Base-by-base conservation (phyloP, 2,329 filamentous ascomycete genomes). In the Whalleya microplaca region DNA sequence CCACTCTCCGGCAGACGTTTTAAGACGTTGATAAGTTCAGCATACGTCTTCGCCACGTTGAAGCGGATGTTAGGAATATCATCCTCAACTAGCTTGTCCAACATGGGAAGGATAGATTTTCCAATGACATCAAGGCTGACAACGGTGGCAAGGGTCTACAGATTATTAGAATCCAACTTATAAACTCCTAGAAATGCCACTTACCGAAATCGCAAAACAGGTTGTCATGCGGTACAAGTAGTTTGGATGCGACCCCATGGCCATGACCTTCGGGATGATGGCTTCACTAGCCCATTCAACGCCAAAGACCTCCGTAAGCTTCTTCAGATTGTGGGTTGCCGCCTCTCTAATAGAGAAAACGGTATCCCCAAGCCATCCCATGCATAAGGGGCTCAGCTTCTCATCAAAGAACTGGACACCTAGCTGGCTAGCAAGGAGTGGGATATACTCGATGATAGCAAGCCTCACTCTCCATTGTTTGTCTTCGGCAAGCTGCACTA, bases 221-320 rank as follows among this genome's bases (percentile, higher is more conserved):
- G 95, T 99, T 9, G 95, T 99, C 95, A 99, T 99, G 73, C 95
- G 86, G 84, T 99, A 99, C 51, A 99, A 88, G 75, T 99, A 99
- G 80, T 99, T 99, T 59, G 94, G 92, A 74, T 99, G 95, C 72
- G 92, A 91, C 58, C 95, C 95, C 95, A 99, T 98, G 40, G 90
- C 91, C 84, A 96, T 95, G 64, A 99, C 95, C 81, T 98, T 98
- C 58, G 95, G 95, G 67, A 99, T 96, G 71, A 99, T 99, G 45
- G 93, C 92, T 73, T 93, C 91, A 74, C 89, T 96, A 43, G 95
- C 94, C 95, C 95, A 99, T 63, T 96, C 92, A 16, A 98, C 93
- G 46, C 95, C 95, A 72, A 99, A 99, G 0, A 99, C 95, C 76
- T 99, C 95, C 7, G 95, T 98, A 59, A 99, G 84, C 83, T 98